Base-by-base conservation (phyloP, 306 rosid genomes). In the Mucuna pruriens region DNA sequence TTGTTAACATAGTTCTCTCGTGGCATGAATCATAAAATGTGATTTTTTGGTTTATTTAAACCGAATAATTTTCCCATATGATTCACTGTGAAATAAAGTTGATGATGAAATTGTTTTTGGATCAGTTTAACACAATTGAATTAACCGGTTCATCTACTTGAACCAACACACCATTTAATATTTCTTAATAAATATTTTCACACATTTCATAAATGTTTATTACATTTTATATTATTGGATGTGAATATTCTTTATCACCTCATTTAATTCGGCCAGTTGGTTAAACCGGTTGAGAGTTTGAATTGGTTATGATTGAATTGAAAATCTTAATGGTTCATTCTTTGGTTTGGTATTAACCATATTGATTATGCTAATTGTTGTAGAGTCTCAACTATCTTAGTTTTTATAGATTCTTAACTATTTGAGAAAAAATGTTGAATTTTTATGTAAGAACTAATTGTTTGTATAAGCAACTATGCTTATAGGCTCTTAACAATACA, bases 1-100 rank as follows among this genome's bases (percentile, higher is more conserved):
- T 45, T 16, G 19, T 23, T 55, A n/a, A 39, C 69, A 25, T 66
- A 26, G 66, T 67, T 75, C 58, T 67, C 77, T n/a, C 8, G 29
- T 52, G 73, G 38, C 71, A 13, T 38, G 22, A 70, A 83, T 52
- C 60, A n/a, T 2, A 62, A 62, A 31, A 31, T 22, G 42, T 49
- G 63, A 77, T 71, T 51, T 26, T 29, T 64, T 9, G 23, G 26
- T 34, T 63, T 31, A 15, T 62, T 13, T 62, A 62, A 6, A 29
- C 0, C 42, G 22, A 15, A 7, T 15, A 15, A 15, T 15, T 62
- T 3, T 12, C 17, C 39, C 6, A 22, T 57, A 9, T 57, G 64
- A 4, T 22, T 60, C 38, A 5, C 8, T 9, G 4, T 57, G 7
- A 23, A 11, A 11, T 55, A 31, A 55, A 22, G 0, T 55, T 55